Conservation (phyloP, 2,329 filamentous ascomycete species). For the Penicillium sp. region DNA sequence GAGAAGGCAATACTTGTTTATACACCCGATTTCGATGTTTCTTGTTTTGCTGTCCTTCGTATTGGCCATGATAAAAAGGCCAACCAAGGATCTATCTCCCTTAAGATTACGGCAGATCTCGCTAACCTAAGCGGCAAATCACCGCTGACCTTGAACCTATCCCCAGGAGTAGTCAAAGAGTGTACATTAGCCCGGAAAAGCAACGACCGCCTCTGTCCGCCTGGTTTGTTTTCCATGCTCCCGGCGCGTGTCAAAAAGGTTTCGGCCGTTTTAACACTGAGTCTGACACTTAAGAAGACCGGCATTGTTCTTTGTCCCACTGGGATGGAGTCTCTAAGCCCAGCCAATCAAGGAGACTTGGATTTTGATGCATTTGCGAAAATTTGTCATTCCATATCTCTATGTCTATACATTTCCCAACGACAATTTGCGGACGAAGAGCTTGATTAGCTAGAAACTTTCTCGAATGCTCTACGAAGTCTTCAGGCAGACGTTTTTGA, state of each 20-base stretch:
- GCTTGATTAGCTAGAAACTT: constrained; percentile 12
- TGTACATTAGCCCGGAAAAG: constrained; percentile 15
- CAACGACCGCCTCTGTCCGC: background rate
- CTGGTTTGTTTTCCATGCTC: constrained; percentile 8
- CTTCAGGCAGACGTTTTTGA: constrained; percentile 13
- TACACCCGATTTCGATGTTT: constrained; percentile 10
- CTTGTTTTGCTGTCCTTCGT: constrained; percentile 18
- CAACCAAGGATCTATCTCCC: constrained; percentile 20
- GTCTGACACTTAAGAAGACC: constrained; percentile 11
- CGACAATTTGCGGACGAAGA: constrained; percentile 19
- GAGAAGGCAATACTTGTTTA: constrained; percentile 20
- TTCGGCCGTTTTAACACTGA: constrained; percentile 19
- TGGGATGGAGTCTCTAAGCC: constrained; percentile 10
- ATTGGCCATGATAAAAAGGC: constrained; percentile 16
- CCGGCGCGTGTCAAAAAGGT: constrained; percentile 12
- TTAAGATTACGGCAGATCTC: constrained; percentile 17
- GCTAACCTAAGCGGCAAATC: constrained; percentile 17
- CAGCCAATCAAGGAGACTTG: constrained; percentile 9
- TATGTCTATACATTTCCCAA: constrained; percentile 17
- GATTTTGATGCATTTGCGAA: constrained; percentile 16
- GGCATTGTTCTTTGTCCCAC: constrained; percentile 20
- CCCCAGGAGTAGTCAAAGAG: constrained; percentile 14
- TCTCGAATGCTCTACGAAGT: constrained; percentile 12
- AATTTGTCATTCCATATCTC: constrained; percentile 18
- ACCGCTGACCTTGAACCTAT: constrained; percentile 17